Percentiles rank a stretch among this genome's conserved stretches.
Conservation (phyloP, 345 rosid species). For the Turritis glabra region DNA sequence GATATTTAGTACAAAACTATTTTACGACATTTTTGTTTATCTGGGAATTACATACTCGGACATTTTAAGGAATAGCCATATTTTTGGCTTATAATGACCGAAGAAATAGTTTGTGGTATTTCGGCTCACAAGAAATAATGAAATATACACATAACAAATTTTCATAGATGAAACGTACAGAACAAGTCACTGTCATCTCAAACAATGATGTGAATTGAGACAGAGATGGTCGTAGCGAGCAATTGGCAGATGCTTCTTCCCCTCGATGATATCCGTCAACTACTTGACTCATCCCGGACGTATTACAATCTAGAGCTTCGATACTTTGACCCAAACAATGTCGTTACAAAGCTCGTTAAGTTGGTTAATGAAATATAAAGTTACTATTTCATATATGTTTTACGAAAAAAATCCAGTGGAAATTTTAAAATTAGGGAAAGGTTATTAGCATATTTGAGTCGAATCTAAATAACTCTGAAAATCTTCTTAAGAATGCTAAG, state of each 20-base stretch:
- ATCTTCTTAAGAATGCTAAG: too few relatives aligned
- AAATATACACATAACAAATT: neutral
- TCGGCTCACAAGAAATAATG: neutral
- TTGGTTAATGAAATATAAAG: too few relatives aligned
- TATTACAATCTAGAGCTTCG: neutral
- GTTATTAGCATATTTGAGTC: too few relatives aligned
- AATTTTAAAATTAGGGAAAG: too few relatives aligned
- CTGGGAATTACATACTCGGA: neutral
- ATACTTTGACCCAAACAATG: neutral
- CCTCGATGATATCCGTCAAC: neutral
- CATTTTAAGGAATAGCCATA: neutral
- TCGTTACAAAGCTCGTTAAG: neutral
- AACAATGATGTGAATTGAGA: neutral
- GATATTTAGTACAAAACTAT: neutral
- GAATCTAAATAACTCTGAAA: too few relatives aligned
- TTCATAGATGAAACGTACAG: neutral
- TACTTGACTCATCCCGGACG: neutral
- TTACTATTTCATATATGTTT: too few relatives aligned
- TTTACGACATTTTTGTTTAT: neutral
- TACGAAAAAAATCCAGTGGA: too few relatives aligned
- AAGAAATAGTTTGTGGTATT: neutral
- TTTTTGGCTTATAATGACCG: neutral
- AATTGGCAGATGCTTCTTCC: neutral
- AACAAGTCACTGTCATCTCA: neutral
- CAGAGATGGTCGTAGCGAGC: neutral